Evolutionary conservation across 2,329 filamentous ascomycete species (phyloP).

Genomic region (Curvularia spicifera): DNA sequence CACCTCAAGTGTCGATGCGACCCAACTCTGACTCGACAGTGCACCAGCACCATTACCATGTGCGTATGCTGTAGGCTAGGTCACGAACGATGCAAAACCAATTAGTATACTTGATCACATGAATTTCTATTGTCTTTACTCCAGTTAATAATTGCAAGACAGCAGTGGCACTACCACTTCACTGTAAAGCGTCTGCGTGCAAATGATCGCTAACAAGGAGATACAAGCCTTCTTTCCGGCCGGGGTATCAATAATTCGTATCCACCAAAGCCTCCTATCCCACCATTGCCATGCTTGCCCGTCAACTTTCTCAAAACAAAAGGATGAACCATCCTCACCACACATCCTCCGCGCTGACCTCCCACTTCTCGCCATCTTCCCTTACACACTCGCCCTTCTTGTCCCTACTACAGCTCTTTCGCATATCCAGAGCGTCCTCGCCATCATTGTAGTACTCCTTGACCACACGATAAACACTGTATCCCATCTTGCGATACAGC

Average conservation of each 20-base stretch:
- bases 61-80: not conserved
- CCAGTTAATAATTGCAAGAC: not conserved
- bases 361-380: conserved; percentile 77
- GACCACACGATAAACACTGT: conserved; percentile 87
- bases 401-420: conserved; percentile 86
- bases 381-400: conserved; percentile 76
- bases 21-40: not conserved
- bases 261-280: no score
- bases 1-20: no score
- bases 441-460: conserved; percentile 94
- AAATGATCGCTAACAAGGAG: not conserved
- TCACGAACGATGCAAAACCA: not conserved
- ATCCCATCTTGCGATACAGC: conserved; percentile 88
- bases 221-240: not conserved
- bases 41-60: not conserved
- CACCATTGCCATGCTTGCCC: not conserved
- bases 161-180: not conserved
- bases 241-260: not conserved
- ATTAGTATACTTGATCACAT: not conserved
- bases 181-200: not conserved
- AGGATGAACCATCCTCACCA: conserved; percentile 61
- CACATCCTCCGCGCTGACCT: conserved; percentile 83
- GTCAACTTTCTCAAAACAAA: not conserved
- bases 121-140: not conserved
- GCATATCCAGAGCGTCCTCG: conserved; percentile 97